Evolutionary conservation across 139 green algal genomes (phyloP), one percentile per base, ranked within the genome.

Genomic region (Micractinium sp.): DNA sequence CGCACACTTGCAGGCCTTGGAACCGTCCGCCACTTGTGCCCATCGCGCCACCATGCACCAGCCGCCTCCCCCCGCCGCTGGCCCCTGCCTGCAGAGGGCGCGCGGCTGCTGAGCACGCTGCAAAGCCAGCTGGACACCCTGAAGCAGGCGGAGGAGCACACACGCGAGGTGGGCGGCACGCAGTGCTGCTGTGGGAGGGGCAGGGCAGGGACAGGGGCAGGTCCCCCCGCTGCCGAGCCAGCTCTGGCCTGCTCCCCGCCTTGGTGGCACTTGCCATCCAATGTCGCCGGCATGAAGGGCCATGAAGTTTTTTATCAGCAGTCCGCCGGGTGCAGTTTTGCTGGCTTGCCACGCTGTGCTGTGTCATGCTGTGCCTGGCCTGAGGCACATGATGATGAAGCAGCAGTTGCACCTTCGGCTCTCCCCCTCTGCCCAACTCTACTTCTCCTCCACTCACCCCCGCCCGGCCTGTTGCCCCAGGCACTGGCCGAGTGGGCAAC

Each of bases 61-160:
- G 9, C 7, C 5, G 47, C 47, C 47, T 56, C 47, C 9, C 9
- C 71, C 71, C 31, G 29, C 29, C 29, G 71, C 71, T 77, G 31
- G 33, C 29, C 71, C 71, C 71, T 31, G 61, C 39, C 29, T 81
- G 85, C 85, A 88, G 85, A 88, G 71, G 85, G 85, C 12, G n/a
- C 31, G 1, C 19, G 39, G 71, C 14, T 81, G 63, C 61, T 90
- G 61, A n/a, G 61, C 29, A 25, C 3, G n/a, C 39, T 90, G 61
- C 33, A 80, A 0, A n/a, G 27, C 3, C 86, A 90, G 61, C 38
- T 90, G 61, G 60, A 73, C 14, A 81, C 79, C 2, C 63, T 90
- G 47, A 16, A 14, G 29, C 63, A 41, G 27, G 77, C 86, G 2
- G 86, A 90, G 61, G 86, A 73, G 25, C 75, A 86, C 38, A 88